Conservation (phyloP, 495 filamentous ascomycete genomes). For the Aspergillus panamensis region DNA sequence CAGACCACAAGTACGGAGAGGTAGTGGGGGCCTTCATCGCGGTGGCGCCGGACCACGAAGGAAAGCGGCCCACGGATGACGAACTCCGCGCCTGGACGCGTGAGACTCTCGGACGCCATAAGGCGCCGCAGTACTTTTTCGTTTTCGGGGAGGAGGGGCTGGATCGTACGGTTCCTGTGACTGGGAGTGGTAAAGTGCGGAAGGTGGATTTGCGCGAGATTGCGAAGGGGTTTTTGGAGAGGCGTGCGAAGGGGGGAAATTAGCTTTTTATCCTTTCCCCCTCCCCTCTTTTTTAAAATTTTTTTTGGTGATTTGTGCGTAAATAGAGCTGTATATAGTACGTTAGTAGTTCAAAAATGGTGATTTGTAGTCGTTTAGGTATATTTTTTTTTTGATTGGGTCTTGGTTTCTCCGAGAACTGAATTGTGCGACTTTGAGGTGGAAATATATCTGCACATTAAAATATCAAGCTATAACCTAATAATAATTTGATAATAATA, state of each 20-base stretch:
- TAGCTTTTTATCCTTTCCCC: neutral
- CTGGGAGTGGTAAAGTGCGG: conserved; percentile 68
- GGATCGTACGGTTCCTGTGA: conserved; percentile 55
- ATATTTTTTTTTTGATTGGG: too few species aligned
- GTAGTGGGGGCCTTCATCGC: conserved; percentile 62
- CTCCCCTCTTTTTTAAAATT: too few species aligned
- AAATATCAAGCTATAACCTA: too few species aligned
- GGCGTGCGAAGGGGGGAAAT: conserved; percentile 9
- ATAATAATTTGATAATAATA: too few species aligned
- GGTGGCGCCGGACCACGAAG: conserved; percentile 22
- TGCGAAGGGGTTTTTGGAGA: conserved; percentile 47
- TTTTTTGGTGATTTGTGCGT: too few species aligned
- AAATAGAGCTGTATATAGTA: too few species aligned
- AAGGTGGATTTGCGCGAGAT: conserved; percentile 63
- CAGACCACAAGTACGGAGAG: conserved; percentile 62
- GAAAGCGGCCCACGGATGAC: conserved; percentile 38
- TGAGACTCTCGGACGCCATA: conserved; percentile 60
- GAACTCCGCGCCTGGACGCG: conserved; percentile 59
- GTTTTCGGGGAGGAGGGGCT: conserved; percentile 61
- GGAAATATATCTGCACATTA: too few species aligned
- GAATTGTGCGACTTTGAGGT: too few species aligned
- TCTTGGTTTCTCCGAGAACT: too few species aligned
- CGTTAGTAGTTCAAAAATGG: too few species aligned
- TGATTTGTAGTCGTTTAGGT: too few species aligned
- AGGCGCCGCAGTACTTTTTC: conserved; percentile 63